phyloP scores from a whole-genome alignment of 1,284 basidiomycete species.

The Quambalaria eucalypti region DNA sequence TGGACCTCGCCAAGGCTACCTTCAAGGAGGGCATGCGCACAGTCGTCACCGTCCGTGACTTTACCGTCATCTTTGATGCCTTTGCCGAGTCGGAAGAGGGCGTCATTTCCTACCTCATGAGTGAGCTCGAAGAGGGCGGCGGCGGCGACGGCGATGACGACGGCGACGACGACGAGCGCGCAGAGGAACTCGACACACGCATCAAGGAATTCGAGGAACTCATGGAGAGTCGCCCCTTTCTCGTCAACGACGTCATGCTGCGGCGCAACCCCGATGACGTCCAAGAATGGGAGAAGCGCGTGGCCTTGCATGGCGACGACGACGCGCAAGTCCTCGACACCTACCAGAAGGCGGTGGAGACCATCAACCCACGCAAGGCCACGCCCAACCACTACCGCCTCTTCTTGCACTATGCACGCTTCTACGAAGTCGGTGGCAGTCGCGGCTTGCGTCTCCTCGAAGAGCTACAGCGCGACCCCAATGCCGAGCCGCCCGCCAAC shows the following conservation, averaged over 20 bases:
- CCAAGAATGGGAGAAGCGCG: slow-evolving; percentile 97
- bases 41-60: slow-evolving; percentile 90
- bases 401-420: slow-evolving; percentile 91
- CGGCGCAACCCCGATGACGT: slow-evolving; percentile 94
- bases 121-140: slow-evolving; percentile 53
- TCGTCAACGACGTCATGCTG: slow-evolving; percentile 89
- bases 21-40: slow-evolving; percentile 67
- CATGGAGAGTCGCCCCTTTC: slow-evolving; percentile 89
- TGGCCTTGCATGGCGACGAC: slow-evolving; percentile 84
- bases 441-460: slow-evolving; percentile 48
- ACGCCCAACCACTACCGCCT: slow-evolving; percentile 83
- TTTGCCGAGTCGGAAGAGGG: slow-evolving; percentile 91
- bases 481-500: slow-evolving; percentile 21
- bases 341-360: slow-evolving; percentile 79
- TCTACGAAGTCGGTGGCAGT: slow-evolving; percentile 86
- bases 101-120: slow-evolving; percentile 84
- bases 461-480: slow-evolving; percentile 50
- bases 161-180: slow-evolving; percentile 51
- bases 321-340: slow-evolving; percentile 91
- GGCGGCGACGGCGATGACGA: slow-evolving; percentile 19
- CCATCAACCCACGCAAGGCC: slow-evolving; percentile 78
- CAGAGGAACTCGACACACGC: slow-evolving; percentile 72
- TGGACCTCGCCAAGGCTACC: slow-evolving; percentile 73
- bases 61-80: slow-evolving; percentile 95
- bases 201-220: slow-evolving; percentile 91